Conservation (phyloP, 208 protist genomes). For the Zelonia costaricensis region DNA sequence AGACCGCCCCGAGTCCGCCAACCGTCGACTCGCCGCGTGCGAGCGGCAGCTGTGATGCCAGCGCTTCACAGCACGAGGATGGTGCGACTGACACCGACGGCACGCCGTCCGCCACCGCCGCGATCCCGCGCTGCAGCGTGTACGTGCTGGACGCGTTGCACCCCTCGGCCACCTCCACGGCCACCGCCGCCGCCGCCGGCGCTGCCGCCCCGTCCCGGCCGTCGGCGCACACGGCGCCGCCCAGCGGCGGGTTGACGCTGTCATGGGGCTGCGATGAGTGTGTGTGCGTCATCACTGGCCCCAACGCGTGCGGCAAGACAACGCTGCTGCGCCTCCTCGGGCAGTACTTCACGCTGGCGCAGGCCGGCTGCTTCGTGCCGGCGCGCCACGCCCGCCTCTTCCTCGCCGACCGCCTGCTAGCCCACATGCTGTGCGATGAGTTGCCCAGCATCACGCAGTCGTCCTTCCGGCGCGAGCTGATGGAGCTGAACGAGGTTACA, state of each 20-base stretch:
- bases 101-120: not conserved
- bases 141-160: conserved; percentile 16
- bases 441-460: conserved; percentile 60
- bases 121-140: not conserved
- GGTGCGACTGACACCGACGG: not conserved
- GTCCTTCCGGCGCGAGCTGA: conserved; percentile 70
- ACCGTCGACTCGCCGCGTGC: too few relatives aligned
- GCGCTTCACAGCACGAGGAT: too few relatives aligned
- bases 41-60: too few relatives aligned
- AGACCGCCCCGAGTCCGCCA: too few relatives aligned
- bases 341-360: conserved; percentile 88
- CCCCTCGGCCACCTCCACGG: conserved; percentile 6
- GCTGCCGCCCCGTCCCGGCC: not conserved
- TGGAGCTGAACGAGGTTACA: conserved; percentile 76
- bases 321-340: conserved; percentile 92
- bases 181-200: not conserved
- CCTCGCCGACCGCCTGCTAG: conserved; percentile 69
- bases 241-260: conserved; percentile 12
- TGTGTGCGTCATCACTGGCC: conserved; percentile 89
- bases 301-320: conserved; percentile 95
- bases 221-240: conserved; percentile 5
- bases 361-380: conserved; percentile 93
- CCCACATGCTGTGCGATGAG: conserved; percentile 85
- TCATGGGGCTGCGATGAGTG: conserved; percentile 28
- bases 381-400: conserved; percentile 52